phyloP scores from a whole-genome alignment of 352 stramenopile genomes.

The Globisporangium solare region DNA sequence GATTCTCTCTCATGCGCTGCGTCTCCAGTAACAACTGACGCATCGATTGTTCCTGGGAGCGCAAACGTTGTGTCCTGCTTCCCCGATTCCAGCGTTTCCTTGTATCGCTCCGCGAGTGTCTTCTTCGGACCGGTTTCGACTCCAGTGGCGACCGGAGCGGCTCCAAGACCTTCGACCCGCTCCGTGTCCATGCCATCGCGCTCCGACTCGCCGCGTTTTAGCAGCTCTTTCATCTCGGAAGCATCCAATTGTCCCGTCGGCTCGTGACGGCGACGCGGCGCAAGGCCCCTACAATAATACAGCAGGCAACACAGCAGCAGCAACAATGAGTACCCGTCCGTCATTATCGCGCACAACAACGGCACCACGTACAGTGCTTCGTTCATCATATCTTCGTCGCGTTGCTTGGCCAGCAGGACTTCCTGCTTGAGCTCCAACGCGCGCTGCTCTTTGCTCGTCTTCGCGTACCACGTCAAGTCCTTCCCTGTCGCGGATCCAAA shows the following conservation, averaged over 20 bases:
- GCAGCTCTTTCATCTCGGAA: slow-evolving; percentile 82
- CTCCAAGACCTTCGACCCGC: slow-evolving; percentile 83
- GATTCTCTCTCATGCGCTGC: slow-evolving; percentile 13
- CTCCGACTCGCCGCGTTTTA: slow-evolving; percentile 72
- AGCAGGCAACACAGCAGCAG: background rate
- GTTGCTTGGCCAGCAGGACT: slow-evolving; percentile 65
- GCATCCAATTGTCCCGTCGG: slow-evolving; percentile 51
- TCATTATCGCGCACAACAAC: background rate
- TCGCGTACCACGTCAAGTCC: slow-evolving; percentile 89
- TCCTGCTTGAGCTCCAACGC: slow-evolving; percentile 54
- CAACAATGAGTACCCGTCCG: background rate
- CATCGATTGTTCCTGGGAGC: slow-evolving; percentile 38
- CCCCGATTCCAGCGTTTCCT: slow-evolving; percentile 49
- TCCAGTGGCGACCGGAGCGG: slow-evolving; percentile 44
- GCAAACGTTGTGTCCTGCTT: slow-evolving; percentile 58
- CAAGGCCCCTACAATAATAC: slow-evolving; percentile 57
- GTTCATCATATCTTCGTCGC: slow-evolving; percentile 89
- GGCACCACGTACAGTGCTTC: slow-evolving; percentile 64
- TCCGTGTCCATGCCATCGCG: slow-evolving; percentile 67
- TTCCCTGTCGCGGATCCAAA: slow-evolving; percentile 31
- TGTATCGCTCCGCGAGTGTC: slow-evolving; percentile 69
- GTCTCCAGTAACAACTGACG: background rate
- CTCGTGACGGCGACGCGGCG: slow-evolving; percentile 42
- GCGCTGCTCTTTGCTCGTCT: slow-evolving; percentile 54
- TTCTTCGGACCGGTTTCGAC: slow-evolving; percentile 49